Evolutionary conservation across 2,329 filamentous ascomycete genomes (phyloP).

Genomic region (Hypoxylon sp.): DNA sequence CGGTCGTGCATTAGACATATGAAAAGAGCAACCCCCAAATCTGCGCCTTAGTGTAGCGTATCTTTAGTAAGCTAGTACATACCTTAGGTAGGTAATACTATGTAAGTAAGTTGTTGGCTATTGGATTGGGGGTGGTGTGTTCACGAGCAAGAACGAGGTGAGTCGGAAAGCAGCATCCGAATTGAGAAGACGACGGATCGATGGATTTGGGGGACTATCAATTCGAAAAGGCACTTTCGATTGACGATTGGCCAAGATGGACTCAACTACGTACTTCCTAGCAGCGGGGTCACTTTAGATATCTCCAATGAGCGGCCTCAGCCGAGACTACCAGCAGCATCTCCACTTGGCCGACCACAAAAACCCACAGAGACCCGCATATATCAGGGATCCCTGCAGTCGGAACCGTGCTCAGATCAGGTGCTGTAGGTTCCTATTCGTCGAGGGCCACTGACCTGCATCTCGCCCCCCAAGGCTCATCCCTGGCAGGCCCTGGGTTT

Average conservation of each 20-base stretch:
- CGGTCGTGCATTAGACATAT: constrained; percentile 20
- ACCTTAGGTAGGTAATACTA: too few relatives aligned
- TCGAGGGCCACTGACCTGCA: constrained; percentile 24
- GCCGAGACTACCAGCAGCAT: constrained; percentile 27
- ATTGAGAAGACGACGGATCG: constrained; percentile 16
- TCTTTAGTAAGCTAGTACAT: constrained; percentile 28
- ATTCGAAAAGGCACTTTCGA: constrained; percentile 15
- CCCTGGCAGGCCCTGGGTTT: constrained; percentile 8
- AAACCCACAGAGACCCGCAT: constrained; percentile 4
- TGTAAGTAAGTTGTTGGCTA: too few relatives aligned
- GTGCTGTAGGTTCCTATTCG: constrained; percentile 43
- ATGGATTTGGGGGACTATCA: constrained; percentile 20
- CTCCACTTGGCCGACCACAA: constrained; percentile 18
- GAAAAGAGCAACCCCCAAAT: neutral
- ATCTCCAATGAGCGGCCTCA: constrained; percentile 43
- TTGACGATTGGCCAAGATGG: constrained; percentile 20
- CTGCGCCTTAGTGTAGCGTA: neutral
- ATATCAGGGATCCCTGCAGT: constrained; percentile 38
- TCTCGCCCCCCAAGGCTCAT: constrained; percentile 28
- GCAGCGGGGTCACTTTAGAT: constrained; percentile 24
- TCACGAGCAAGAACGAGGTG: neutral
- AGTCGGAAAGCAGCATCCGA: constrained; percentile 6
- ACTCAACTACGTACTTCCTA: neutral
- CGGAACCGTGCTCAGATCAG: constrained; percentile 27
- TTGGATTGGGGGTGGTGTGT: neutral